Evolutionary conservation across 768 basidiomycete genomes (phyloP).

Genomic region (Termitomyces sp.): DNA sequence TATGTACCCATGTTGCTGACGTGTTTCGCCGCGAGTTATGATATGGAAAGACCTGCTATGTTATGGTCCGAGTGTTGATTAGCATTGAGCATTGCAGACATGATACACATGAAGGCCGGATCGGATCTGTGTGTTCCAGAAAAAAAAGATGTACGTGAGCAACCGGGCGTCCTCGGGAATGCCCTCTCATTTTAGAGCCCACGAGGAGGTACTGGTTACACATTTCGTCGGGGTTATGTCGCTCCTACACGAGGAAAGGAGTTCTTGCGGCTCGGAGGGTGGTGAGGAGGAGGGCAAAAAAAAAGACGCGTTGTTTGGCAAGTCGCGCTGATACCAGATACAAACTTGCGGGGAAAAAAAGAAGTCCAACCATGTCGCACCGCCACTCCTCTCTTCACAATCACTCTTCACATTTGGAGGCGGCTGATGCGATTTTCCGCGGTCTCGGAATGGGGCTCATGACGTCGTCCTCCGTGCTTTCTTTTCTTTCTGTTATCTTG

Average conservation of each 20-base stretch:
- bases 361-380: not conserved
- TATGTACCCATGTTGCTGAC: too few relatives aligned
- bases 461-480: not conserved
- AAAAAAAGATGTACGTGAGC: not conserved
- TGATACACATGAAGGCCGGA: not conserved
- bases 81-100: not conserved
- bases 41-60: not conserved
- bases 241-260: too few relatives aligned
- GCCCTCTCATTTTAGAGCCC: too few relatives aligned
- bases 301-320: conserved; percentile 5
- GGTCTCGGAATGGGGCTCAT: not conserved
- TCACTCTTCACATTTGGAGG: not conserved
- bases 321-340: not conserved
- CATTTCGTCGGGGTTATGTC: not conserved
- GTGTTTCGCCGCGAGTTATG: not conserved
- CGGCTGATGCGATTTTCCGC: not conserved
- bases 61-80: not conserved
- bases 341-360: not conserved
- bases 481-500: too few relatives aligned
- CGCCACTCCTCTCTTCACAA: not conserved
- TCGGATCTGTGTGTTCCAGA: not conserved
- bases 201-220: too few relatives aligned
- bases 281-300: not conserved
- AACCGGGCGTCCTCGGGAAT: too few relatives aligned
- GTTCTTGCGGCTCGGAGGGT: too few relatives aligned